These are phyloP conservation scores for Bryum argenteum DNA, from an alignment of 225 moss, liverwort and hornwort genomes.

Conservation along the genomic window DNA sequence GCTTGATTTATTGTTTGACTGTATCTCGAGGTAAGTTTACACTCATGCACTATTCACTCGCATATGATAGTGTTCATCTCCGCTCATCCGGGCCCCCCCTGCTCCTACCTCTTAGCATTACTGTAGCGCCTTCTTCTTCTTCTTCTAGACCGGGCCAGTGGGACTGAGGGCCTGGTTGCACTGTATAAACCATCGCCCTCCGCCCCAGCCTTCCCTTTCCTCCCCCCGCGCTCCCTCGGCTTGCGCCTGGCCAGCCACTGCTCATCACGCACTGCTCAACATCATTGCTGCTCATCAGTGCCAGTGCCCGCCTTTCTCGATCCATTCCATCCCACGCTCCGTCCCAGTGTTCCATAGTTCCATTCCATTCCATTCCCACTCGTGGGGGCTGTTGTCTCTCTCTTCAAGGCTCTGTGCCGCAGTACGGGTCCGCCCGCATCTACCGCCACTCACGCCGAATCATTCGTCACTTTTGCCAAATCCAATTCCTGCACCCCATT, in stretches of 20 bases:
- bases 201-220: constrained; percentile 27
- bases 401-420: constrained; percentile 33
- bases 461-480: constrained; percentile 1
- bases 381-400: constrained; percentile 46
- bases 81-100: not conserved
- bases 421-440: constrained; percentile 41
- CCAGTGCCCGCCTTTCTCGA: constrained; percentile 23
- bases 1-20: constrained; percentile 47
- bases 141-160: too few relatives aligned
- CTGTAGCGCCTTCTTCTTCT: too few relatives aligned
- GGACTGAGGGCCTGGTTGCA: too few relatives aligned
- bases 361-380: not conserved
- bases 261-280: not conserved
- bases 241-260: not conserved
- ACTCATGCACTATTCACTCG: constrained; percentile 13
- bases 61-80: not conserved
- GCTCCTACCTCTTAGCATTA: not conserved
- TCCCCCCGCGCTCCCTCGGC: not conserved
- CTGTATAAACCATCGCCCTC: constrained; percentile 36
- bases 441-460: constrained; percentile 35
- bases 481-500: not conserved
- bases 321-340: not conserved
- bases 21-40: constrained; percentile 27
- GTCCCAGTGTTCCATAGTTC: too few relatives aligned
- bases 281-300: constrained; percentile 29